Base-by-base conservation (phyloP, 495 filamentous ascomycete species). In the Gamarada debralockiae region DNA sequence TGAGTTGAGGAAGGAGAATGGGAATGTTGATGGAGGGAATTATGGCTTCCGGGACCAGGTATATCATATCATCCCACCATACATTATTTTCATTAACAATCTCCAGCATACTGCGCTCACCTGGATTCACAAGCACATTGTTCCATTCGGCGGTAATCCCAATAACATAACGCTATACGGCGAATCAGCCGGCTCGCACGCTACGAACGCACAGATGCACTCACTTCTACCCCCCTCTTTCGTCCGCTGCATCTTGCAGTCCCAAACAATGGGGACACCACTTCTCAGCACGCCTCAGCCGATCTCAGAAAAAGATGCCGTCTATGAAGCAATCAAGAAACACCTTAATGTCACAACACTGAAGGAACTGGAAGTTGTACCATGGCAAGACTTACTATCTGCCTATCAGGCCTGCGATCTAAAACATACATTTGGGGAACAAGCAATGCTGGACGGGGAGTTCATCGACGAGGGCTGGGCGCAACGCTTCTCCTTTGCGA, bases 281-380 rank as follows among this genome's bases (percentile, higher is more conserved):
- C 22, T 43, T 13, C 13, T 48, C 36, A 29, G 21, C 8, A 24
- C 33, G 2, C 52, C 52, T 17, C 18, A 55, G 21, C 42, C 52
- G 4, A 22, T 43, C 33, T 18, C 21, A 12, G 43, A 20, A 13
- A 43, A 38, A n/a, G 85, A 92, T 61, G 82, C 80, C 59, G 83
- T 95, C 58, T 93, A 95, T 74, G 81, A 91, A 52, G 90, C 90
- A 61, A 92, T 95, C 75, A 93, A 93, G 72, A 20, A 10, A 1
- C 20, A 29, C 9, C 52, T 55, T 8, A 24, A 17, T 4, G 36
- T 48, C 1, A 41, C 20, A 2, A 48, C 52, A 7, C n/a, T 55
- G 5, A 34, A 18, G 8, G 43, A 48, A 25, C 44, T 55, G 13
- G 27, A 49, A 23, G 52, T 7, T 12, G 34, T 48, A 3, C 31